Evolutionary conservation across 768 basidiomycete genomes (phyloP).

Genomic region (Amanita phalloides): DNA sequence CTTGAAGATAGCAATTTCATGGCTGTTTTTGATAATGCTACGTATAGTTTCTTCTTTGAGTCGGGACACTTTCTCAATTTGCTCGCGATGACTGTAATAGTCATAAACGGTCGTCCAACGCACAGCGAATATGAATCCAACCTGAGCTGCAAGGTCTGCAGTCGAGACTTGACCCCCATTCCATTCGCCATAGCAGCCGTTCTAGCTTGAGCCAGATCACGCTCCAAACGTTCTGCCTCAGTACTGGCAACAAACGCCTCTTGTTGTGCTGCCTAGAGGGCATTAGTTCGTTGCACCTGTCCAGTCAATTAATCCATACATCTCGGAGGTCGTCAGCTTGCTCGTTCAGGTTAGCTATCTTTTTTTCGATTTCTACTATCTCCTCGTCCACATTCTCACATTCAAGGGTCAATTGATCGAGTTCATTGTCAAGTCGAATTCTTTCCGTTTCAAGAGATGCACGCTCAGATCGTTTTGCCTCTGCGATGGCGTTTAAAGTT

Average conservation of each 20-base stretch:
- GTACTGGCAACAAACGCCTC: slow-evolving; percentile 57
- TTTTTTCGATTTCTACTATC: slow-evolving; percentile 61
- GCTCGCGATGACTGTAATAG: slow-evolving; percentile 57
- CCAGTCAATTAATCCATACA: slow-evolving; percentile 28
- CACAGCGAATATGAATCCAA: slow-evolving; percentile 21
- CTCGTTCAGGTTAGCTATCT: slow-evolving; percentile 55
- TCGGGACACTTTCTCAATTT: slow-evolving; percentile 63
- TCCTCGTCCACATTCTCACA: slow-evolving; percentile 81
- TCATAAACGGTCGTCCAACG: slow-evolving; percentile 4
- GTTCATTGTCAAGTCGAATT: slow-evolving; percentile 73
- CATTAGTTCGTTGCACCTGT: background rate
- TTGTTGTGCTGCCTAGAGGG: slow-evolving; percentile 58
- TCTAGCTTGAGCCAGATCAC: slow-evolving; percentile 63
- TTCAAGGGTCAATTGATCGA: slow-evolving; percentile 65
- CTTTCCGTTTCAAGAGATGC: slow-evolving; percentile 66
- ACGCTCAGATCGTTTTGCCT: slow-evolving; percentile 59
- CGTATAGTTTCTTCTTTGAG: slow-evolving; percentile 73
- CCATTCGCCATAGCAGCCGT: slow-evolving; percentile 71
- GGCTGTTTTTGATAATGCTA: slow-evolving; percentile 75
- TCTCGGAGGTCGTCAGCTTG: slow-evolving; percentile 78
- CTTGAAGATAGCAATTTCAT: slow-evolving; percentile 76
- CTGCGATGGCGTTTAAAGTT: slow-evolving; percentile 60
- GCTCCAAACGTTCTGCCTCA: slow-evolving; percentile 59
- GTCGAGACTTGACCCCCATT: slow-evolving; percentile 70
- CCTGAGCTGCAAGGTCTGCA: slow-evolving; percentile 73